phyloP scores from a whole-genome alignment of 352 stramenopile species.

The Globisporangium nagaii region DNA sequence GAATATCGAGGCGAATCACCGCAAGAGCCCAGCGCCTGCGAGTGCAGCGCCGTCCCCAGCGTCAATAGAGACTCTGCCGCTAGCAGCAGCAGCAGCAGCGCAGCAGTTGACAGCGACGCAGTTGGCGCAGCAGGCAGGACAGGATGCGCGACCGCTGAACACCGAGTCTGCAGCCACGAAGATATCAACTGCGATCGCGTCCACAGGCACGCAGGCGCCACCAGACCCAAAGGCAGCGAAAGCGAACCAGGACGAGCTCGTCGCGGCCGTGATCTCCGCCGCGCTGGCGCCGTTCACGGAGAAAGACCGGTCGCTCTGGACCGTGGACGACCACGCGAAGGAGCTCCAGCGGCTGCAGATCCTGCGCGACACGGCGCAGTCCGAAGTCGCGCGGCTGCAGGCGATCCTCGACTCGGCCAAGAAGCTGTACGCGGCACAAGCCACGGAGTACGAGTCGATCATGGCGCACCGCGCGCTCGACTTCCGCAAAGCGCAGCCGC shows the following conservation, averaged over 20 bases:
- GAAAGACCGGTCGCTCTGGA: slow-evolving; percentile 13
- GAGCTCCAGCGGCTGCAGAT: slow-evolving; percentile 33
- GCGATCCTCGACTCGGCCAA: slow-evolving; percentile 23
- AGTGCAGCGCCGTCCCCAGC: not conserved
- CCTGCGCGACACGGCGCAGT: slow-evolving; percentile 28
- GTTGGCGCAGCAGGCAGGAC: slow-evolving; percentile 1
- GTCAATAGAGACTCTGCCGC: not conserved
- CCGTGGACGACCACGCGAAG: slow-evolving; percentile 10
- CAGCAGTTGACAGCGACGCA: not conserved
- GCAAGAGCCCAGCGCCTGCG: not conserved
- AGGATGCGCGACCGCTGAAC: not conserved
- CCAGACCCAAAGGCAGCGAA: not conserved
- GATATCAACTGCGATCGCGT: not conserved
- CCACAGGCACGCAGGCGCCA: not conserved
- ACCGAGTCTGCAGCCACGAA: not conserved
- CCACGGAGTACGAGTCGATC: slow-evolving; percentile 28
- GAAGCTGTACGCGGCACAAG: slow-evolving; percentile 26
- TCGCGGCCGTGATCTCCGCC: slow-evolving; percentile 7
- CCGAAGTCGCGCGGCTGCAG: slow-evolving; percentile 30
- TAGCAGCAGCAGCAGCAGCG: not conserved
- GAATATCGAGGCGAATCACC: not conserved
- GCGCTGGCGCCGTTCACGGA: slow-evolving; percentile 9
- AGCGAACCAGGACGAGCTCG: slow-evolving; percentile 8
- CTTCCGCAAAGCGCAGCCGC: slow-evolving; percentile 23
- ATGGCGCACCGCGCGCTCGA: slow-evolving; percentile 25